Evolutionary conservation across 2,329 filamentous ascomycete genomes (phyloP), one percentile per base, ranked within the genome.

Genomic region (Dendryphion nanum): DNA sequence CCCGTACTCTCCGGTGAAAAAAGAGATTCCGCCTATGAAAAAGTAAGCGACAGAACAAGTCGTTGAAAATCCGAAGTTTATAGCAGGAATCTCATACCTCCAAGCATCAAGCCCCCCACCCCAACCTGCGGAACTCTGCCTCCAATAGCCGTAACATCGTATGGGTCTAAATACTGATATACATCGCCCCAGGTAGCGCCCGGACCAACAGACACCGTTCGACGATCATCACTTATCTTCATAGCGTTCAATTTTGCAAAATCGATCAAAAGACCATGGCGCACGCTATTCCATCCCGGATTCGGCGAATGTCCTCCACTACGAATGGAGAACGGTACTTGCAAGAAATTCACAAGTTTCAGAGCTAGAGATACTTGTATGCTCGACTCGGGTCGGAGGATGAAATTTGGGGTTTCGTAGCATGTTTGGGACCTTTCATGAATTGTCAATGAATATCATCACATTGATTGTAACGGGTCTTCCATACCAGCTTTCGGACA

Each of bases 221-320:
- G 2, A 55, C 42, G 18, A 40, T 37, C 10, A 61, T 33, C 23
- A 26, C 3, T 30, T 7, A 57, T 50, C 4, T 53, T 42, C 3
- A 57, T 50, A 1, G 47, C 37, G 29, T 53, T 38, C 29, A 63
- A 36, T 16, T 43, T 49, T n/a, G 48, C 45, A 33, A 33, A 10
- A 18, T 33, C 31, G 18, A 33, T 19, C 7, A 46, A 36, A 2
- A 57, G 45, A 4, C 54, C 54, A 7, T 32, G 35, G 34, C 53
- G 42, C 36, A 56, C 56, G 23, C 41, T 48, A 5, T 48, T 44
- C 4, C 41, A 44, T 29, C 44, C 52, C 2, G 43, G n/a, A 17
- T 53, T 55, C 3, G 53, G 51, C 53, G 53, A 53, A 18, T 58
- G 53, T 2, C 54, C 53, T 4, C 53, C 53, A 15, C 54, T 48